Base-by-base conservation (phyloP, 331 rosid species). In the Arachis monticola region DNA sequence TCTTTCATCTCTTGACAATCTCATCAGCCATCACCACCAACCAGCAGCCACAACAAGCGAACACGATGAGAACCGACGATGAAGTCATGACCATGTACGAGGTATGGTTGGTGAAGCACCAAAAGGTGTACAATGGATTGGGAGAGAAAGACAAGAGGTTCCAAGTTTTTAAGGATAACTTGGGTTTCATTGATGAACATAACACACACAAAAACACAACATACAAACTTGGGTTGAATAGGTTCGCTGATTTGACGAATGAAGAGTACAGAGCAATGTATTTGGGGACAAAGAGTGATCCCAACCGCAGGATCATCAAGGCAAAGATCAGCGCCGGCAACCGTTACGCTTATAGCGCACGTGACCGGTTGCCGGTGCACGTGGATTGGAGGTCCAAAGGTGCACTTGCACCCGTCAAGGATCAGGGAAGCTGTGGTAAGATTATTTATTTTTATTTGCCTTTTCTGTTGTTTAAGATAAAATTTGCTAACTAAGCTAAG, bases 341-440 rank as follows among this genome's bases (percentile, higher is more conserved):
- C 67, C 88, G 97, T 4, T 95, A 95, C 30, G 78, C 86, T 46
- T 52, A 40, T 8, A 55, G 53, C 6, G 79, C 81, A 42, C 71
- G 61, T 7, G 97, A 89, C 4, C 22, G 27, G 51, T 66, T 90
- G 87, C 97, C 97, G 64, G 57, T 47, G 17, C 79, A 87, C 8
- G 87, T 95, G 1, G 99, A 95, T 76, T 95, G 99, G 99, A 90
- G 96, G 84, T 47, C 13, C 1, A 58, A 70, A 22, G 97, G 97
- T 42, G 96, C 91, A 1, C 87, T 92, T 60, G 75, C 75, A 78
- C 82, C 91, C 1, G 70, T 95, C 84, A 95, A 95, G 75, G 82
- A 95, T 86, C 99, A 95, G 73, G 93, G 96, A 78, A 50, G 76
- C 68, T 95, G 97, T 72, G 27, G 99, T 95, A 51, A 79, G 85